phyloP scores from a whole-genome alignment of 1,284 basidiomycete species.

The Phellopilus nigrolimitatus region DNA sequence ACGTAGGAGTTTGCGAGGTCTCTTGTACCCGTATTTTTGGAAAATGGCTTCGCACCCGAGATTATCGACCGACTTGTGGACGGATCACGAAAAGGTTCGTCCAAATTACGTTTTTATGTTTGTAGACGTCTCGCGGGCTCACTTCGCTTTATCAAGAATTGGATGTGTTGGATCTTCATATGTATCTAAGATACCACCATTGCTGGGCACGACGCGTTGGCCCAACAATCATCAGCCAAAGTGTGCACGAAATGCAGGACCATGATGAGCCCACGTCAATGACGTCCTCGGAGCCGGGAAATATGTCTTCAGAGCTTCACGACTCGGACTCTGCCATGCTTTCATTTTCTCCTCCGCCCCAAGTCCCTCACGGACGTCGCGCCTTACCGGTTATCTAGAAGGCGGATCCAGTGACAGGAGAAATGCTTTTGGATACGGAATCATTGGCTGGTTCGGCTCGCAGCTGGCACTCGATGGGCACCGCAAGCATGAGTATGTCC shows the following conservation, averaged over 20 bases:
- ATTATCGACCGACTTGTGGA: conserved; percentile 1
- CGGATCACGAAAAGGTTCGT: conserved; percentile 3
- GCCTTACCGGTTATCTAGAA: conserved; percentile 6
- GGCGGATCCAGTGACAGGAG: conserved; percentile 3
- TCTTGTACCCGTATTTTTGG: conserved; percentile 6
- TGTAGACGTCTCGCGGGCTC: too few relatives aligned
- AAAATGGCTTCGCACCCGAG: conserved; percentile 9
- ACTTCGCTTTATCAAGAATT: conserved; percentile 2
- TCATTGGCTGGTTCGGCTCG: conserved; percentile 1
- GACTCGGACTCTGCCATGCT: not conserved
- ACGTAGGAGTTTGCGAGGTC: conserved; percentile 11
- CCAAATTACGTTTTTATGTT: not conserved
- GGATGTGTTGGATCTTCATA: conserved; percentile 3
- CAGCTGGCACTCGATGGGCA: conserved; percentile 10
- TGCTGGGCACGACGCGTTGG: conserved; percentile 13
- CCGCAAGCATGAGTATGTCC: conserved; percentile 10
- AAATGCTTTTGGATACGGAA: conserved; percentile 7
- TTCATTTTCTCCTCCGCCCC: not conserved
- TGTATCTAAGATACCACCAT: conserved; percentile 15
- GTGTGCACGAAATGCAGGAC: too few relatives aligned
- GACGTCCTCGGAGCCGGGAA: too few relatives aligned
- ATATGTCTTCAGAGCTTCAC: too few relatives aligned
- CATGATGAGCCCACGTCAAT: too few relatives aligned
- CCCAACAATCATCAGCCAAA: too few relatives aligned
- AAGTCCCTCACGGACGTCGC: not conserved